A percentile compares a stretch with the other conserved stretches of the same genome.
Evolutionary conservation across 2,329 filamentous ascomycete genomes (phyloP).

Genomic region (Fusarium chlamydosporum): DNA sequence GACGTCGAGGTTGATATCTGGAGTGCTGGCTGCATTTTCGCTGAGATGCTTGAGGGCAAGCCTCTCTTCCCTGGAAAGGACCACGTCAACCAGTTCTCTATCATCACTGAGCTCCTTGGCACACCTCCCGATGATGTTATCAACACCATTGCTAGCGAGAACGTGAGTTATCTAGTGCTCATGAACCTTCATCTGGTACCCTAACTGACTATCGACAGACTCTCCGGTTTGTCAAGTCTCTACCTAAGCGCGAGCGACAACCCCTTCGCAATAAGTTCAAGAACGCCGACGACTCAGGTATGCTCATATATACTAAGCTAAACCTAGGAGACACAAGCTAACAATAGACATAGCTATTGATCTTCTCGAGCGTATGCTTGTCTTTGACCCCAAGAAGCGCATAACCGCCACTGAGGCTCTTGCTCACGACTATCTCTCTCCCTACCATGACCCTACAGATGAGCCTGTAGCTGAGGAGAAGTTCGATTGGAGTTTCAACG

Average conservation of each 20-base stretch:
- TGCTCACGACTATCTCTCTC: constrained; percentile 91
- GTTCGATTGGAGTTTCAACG: constrained; percentile 99
- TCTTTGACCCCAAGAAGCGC: constrained; percentile 97
- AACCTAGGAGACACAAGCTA: not conserved
- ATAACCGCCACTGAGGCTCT: constrained; percentile 89
- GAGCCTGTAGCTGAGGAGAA: constrained; percentile 97
- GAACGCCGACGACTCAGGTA: constrained; percentile 90
- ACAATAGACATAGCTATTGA: constrained; percentile 77
- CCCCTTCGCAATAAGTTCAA: constrained; percentile 91
- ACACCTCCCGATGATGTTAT: constrained; percentile 99
- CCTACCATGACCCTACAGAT: constrained; percentile 97
- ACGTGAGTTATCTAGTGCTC: constrained; percentile 70
- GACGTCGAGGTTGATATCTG: constrained; percentile 99
- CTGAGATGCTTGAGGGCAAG: constrained; percentile 99
- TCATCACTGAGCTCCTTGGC: constrained; percentile 96
- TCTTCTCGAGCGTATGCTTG: constrained; percentile 94
- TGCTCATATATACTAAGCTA: constrained; percentile 48
- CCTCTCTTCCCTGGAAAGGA: constrained; percentile 98
- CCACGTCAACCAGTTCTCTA: constrained; percentile 99
- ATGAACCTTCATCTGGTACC: not conserved
- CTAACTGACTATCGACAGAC: constrained; percentile 70
- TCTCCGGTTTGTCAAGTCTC: constrained; percentile 94
- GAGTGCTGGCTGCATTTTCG: constrained; percentile 99
- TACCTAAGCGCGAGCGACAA: constrained; percentile 93
- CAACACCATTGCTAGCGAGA: constrained; percentile 97